phyloP scores from a whole-genome alignment of 2,329 filamentous ascomycete species.

The Colletotrichum scovillei region DNA sequence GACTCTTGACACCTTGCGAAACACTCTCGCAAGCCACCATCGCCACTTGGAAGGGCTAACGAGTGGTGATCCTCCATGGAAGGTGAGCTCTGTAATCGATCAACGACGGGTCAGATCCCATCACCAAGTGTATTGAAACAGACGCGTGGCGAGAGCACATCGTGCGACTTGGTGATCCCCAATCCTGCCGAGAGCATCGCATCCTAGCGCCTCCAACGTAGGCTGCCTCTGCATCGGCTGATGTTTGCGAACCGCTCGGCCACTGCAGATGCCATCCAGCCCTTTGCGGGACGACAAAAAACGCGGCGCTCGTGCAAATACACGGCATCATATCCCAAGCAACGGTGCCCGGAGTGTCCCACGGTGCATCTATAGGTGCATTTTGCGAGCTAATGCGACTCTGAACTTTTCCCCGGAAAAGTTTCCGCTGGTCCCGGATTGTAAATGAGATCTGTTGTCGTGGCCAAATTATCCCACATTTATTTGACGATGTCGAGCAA shows the following conservation, averaged over 20 bases:
- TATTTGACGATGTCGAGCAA: not conserved
- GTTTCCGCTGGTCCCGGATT: not conserved
- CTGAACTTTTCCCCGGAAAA: not conserved
- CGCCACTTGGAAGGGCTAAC: conserved; percentile 12
- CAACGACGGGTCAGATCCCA: not conserved
- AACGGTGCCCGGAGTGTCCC: conserved; percentile 11
- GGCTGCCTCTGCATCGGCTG: not conserved
- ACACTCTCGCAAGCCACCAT: conserved; percentile 16
- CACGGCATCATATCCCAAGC: conserved; percentile 11
- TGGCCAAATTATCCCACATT: not conserved
- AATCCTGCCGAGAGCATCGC: not conserved
- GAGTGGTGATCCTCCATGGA: not conserved
- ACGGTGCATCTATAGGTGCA: not conserved
- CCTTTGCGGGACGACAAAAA: not conserved
- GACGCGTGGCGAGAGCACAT: not conserved
- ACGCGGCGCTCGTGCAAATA: not conserved
- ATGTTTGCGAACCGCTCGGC: conserved; percentile 13
- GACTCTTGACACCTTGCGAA: conserved; percentile 13
- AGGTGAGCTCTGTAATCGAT: not conserved
- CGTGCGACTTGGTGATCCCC: not conserved
- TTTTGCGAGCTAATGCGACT: conserved; percentile 5
- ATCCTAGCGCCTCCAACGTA: not conserved
- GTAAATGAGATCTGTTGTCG: not conserved
- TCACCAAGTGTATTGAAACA: not conserved
- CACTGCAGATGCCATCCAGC: conserved; percentile 26